These are phyloP conservation scores for Cryptococcus amylolentus DNA, from an alignment of 1,284 basidiomycete species.

Conservation along the genomic window DNA sequence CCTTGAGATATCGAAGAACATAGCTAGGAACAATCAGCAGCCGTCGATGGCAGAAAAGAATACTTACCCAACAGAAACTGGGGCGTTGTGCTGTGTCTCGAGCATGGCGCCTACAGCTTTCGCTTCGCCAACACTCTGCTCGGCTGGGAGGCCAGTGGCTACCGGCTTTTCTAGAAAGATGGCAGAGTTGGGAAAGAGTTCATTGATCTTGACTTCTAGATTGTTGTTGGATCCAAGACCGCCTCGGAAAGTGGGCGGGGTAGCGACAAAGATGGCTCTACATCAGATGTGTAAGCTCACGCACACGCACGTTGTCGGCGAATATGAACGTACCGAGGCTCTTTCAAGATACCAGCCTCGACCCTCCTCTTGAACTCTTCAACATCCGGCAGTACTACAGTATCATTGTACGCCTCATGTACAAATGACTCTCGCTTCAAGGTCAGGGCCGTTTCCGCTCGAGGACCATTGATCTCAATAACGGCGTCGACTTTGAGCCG, in stretches of 20 bases:
- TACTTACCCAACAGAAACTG: slow-evolving; percentile 80
- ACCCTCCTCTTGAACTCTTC: slow-evolving; percentile 59
- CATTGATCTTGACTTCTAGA: slow-evolving; percentile 81
- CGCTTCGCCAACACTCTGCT: slow-evolving; percentile 47
- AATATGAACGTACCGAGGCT: slow-evolving; percentile 49
- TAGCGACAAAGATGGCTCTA: slow-evolving; percentile 79
- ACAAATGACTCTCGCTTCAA: slow-evolving; percentile 80
- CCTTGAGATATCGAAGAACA: slow-evolving; percentile 49
- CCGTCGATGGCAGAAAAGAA: neutral
- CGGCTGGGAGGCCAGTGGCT: slow-evolving; percentile 50
- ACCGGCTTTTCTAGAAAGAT: slow-evolving; percentile 85
- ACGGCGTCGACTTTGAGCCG: slow-evolving; percentile 90
- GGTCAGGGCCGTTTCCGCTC: slow-evolving; percentile 70
- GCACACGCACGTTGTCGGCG: neutral
- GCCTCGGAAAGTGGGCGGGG: slow-evolving; percentile 87
- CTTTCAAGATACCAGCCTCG: slow-evolving; percentile 50
- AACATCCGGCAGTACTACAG: slow-evolving; percentile 74
- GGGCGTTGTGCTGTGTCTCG: slow-evolving; percentile 55
- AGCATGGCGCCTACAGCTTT: slow-evolving; percentile 66
- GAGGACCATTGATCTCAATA: slow-evolving; percentile 80
- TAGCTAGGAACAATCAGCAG: slow-evolving; percentile 44
- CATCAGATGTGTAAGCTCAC: neutral
- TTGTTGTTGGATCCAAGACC: slow-evolving; percentile 68
- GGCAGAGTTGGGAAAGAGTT: slow-evolving; percentile 77
- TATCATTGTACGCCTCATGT: slow-evolving; percentile 81